phyloP scores from a whole-genome alignment of 352 stramenopile species.

The Globisporangium megalacanthum region DNA sequence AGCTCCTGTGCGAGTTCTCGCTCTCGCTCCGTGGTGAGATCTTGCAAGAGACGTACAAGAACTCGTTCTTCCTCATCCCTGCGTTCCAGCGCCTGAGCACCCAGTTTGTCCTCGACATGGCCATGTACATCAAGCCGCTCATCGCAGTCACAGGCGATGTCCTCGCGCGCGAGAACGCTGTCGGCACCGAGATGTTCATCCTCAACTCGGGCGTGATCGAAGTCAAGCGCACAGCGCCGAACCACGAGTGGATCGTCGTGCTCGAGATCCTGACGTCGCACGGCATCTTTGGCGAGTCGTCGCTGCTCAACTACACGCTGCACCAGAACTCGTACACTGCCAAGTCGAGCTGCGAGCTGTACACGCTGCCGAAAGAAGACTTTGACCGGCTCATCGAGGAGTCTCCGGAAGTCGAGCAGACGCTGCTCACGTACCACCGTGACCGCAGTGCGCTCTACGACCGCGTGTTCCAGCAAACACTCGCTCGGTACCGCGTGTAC shows the following conservation, averaged over 20 bases:
- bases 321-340: conserved; percentile 74
- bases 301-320: conserved; percentile 66
- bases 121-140: conserved; percentile 80
- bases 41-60: conserved; percentile 68
- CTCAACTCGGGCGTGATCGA: conserved; percentile 73
- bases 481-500: conserved; percentile 61
- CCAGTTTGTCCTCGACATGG: conserved; percentile 82
- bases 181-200: conserved; percentile 82
- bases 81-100: conserved; percentile 63
- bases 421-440: conserved; percentile 52
- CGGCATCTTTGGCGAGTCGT: conserved; percentile 63
- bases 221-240: conserved; percentile 45
- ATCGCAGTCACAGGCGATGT: conserved; percentile 65
- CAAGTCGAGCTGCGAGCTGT: conserved; percentile 68
- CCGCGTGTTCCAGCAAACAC: conserved; percentile 60
- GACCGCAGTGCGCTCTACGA: conserved; percentile 59
- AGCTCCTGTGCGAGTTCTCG: conserved; percentile 71
- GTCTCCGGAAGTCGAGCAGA: conserved; percentile 64
- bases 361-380: conserved; percentile 73
- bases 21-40: conserved; percentile 70
- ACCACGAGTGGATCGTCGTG: conserved; percentile 63
- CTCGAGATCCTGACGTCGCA: conserved; percentile 68
- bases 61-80: conserved; percentile 70
- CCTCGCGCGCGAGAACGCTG: conserved; percentile 49
- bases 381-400: conserved; percentile 79